phyloP scores from a whole-genome alignment of 2,329 filamentous ascomycete species.

The Fusarium austroafricanum region DNA sequence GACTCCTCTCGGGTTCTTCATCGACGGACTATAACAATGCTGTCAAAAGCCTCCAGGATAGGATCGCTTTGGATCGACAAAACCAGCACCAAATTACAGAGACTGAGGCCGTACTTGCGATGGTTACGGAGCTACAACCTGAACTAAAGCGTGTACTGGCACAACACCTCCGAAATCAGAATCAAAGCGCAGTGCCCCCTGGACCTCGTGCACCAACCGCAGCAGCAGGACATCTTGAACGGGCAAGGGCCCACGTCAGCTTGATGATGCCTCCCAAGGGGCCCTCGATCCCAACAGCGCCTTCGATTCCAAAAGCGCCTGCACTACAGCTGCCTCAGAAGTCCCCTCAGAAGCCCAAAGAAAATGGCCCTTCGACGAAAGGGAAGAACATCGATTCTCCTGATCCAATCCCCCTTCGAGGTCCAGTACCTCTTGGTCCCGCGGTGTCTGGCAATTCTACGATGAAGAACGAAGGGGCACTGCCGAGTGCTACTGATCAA shows the following conservation, averaged over 20 bases:
- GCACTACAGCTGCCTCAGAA: not conserved
- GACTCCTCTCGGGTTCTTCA: too few relatives aligned
- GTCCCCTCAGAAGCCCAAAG: accelerated
- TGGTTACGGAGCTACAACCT: slow-evolving; percentile 26
- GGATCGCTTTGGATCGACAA: not conserved
- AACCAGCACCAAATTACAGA: slow-evolving; percentile 3
- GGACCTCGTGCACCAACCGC: not conserved
- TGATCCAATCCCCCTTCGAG: not conserved
- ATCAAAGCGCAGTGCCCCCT: not conserved
- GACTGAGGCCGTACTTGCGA: slow-evolving; percentile 28
- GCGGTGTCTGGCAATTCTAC: too few relatives aligned
- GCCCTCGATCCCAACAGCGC: too few relatives aligned
- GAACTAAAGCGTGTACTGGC: not conserved
- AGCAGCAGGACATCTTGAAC: not conserved
- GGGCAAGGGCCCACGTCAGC: not conserved
- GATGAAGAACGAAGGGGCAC: too few relatives aligned
- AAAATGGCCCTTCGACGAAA: not conserved
- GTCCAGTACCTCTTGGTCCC: too few relatives aligned
- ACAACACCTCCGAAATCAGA: not conserved
- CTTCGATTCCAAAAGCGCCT: too few relatives aligned
- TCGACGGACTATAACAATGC: not conserved
- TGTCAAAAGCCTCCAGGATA: not conserved
- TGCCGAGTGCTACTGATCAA: not conserved
- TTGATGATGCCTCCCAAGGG: not conserved
- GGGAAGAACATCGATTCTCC: not conserved